Conservation (phyloP, 805 yeast genomes). For the Blastobotrys peoriensis region DNA sequence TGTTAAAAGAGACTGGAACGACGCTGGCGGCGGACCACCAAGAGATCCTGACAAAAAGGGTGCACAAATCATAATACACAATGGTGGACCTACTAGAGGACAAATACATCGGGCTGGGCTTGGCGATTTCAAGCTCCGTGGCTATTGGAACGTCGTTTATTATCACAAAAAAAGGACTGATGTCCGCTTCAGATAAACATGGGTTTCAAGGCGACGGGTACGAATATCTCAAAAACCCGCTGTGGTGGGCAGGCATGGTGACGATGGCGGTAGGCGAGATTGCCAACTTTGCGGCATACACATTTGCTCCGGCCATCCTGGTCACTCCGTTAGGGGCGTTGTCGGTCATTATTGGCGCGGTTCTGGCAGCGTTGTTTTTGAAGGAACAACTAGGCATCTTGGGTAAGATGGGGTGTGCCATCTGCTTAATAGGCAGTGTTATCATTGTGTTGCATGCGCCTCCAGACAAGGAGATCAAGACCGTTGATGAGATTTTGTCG, state of each 20-base stretch:
- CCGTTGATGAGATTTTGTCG: conserved; percentile 79
- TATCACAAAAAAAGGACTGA: conserved; percentile 79
- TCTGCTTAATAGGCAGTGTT: conserved; percentile 80
- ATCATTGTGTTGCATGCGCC: conserved; percentile 90
- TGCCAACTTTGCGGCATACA: conserved; percentile 91
- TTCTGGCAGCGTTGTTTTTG: conserved; percentile 75
- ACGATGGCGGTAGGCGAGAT: conserved; percentile 88
- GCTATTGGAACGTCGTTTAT: conserved; percentile 90
- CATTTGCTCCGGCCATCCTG: conserved; percentile 89
- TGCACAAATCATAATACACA: no score
- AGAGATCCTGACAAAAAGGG: no score
- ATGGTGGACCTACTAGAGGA: conserved; percentile 49
- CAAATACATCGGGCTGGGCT: conserved; percentile 80
- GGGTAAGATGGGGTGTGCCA: conserved; percentile 91
- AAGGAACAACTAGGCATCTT: conserved; percentile 82
- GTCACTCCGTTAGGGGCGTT: conserved; percentile 91
- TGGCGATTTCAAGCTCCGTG: conserved; percentile 79
- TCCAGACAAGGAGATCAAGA: conserved; percentile 80
- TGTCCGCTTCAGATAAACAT: conserved; percentile 57
- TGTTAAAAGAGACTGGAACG: no score
- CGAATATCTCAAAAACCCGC: conserved; percentile 73
- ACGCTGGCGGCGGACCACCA: no score
- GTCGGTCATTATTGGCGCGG: conserved; percentile 87
- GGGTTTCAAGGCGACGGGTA: conserved; percentile 68
- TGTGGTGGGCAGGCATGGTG: conserved; percentile 91